phyloP scores from a whole-genome alignment of 1,284 basidiomycete genomes.

The Marasmius sp. region DNA sequence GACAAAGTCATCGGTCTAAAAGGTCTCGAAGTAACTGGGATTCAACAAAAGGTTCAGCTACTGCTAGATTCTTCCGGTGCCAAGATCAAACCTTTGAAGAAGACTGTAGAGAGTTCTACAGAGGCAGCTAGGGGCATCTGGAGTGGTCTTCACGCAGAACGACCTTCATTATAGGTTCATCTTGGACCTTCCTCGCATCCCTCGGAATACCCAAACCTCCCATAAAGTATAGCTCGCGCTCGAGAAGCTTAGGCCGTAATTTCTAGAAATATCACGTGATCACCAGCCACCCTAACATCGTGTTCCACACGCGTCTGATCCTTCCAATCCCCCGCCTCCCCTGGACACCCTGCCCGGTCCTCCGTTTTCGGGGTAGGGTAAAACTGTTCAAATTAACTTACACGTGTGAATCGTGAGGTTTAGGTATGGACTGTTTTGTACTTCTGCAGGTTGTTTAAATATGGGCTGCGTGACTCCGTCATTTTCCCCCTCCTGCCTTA shows the following conservation, averaged over 20 bases:
- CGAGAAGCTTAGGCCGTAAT: conserved; percentile 1
- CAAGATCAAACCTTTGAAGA: conserved; percentile 76
- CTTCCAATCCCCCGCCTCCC: conserved; percentile 11
- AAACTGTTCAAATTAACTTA: conserved; percentile 14
- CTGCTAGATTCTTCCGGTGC: conserved; percentile 82
- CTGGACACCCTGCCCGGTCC: conserved; percentile 2
- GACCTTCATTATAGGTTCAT: conserved; percentile 37
- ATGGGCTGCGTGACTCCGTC: conserved; percentile 4
- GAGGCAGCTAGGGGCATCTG: conserved; percentile 83
- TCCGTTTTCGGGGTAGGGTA: conserved; percentile 9
- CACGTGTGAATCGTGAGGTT: conserved; percentile 41
- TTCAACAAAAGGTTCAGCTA: conserved; percentile 76
- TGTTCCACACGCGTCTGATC: conserved; percentile 18
- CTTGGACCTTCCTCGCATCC: conserved; percentile 10
- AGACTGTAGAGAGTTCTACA: conserved; percentile 73
- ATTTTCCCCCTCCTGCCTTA: conserved; percentile 3
- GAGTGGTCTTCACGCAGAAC: conserved; percentile 77
- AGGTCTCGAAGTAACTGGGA: conserved; percentile 66
- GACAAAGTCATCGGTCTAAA: conserved; percentile 81
- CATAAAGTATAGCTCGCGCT: neutral
- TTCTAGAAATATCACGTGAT: conserved; percentile 6
- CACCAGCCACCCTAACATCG: conserved; percentile 8
- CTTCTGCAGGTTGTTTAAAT: conserved; percentile 12
- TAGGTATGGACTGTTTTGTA: conserved; percentile 26
- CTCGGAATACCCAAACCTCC: conserved; percentile 2